A percentile compares a stretch with the other conserved stretches of the same genome.
These are phyloP conservation scores for Tylopilus sp. DNA, from an alignment of 768 basidiomycete genomes.

Conservation along the genomic window DNA sequence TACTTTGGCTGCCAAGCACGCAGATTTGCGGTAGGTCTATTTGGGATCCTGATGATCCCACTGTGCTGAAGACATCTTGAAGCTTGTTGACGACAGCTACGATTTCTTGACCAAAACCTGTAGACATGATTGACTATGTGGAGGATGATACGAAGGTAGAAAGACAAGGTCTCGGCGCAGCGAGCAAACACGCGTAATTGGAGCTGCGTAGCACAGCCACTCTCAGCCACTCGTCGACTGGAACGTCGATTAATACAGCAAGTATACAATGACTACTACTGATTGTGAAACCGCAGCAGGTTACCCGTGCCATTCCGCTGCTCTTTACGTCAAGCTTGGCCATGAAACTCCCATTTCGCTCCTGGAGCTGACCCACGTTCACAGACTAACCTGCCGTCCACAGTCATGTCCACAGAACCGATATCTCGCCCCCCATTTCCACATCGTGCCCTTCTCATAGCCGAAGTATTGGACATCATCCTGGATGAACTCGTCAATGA, in stretches of 20 bases:
- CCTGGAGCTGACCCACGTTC: neutral
- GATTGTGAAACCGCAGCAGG: neutral
- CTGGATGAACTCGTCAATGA: slow-evolving; percentile 18
- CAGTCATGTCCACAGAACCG: slow-evolving; percentile 7
- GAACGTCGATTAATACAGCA: neutral
- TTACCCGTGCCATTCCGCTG: neutral
- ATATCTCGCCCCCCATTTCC: neutral
- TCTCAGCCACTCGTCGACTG: neutral
- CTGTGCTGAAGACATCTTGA: slow-evolving; percentile 85
- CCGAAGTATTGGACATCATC: slow-evolving; percentile 23
- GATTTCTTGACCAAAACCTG: slow-evolving; percentile 77
- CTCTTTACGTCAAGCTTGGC: neutral
- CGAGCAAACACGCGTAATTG: neutral
- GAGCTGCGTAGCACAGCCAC: neutral
- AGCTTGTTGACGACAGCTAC: slow-evolving; percentile 83
- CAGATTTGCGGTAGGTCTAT: slow-evolving; percentile 94
- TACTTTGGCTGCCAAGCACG: slow-evolving; percentile 87
- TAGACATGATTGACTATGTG: slow-evolving; percentile 36
- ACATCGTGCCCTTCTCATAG: slow-evolving; percentile 13
- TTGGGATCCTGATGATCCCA: slow-evolving; percentile 70
- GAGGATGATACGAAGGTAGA: slow-evolving; percentile 14
- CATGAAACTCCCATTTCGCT: neutral
- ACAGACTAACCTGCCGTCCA: neutral
- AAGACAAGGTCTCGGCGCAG: slow-evolving; percentile 8
- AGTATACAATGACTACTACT: no score